phyloP scores from a whole-genome alignment of 1,284 basidiomycete species.

The Apiotrichum sp. region DNA sequence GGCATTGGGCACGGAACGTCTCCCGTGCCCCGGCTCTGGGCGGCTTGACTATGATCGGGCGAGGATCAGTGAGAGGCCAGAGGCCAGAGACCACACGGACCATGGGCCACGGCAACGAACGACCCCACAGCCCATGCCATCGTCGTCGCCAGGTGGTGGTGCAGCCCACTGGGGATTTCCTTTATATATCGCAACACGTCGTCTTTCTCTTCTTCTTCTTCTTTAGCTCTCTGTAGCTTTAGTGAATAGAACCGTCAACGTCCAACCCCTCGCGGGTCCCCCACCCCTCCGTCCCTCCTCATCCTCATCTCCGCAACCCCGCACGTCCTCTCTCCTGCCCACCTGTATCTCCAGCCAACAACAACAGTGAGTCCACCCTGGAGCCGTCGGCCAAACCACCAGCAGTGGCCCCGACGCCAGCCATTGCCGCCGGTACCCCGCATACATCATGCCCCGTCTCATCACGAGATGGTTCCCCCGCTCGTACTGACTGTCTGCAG shows the following conservation, averaged over 20 bases:
- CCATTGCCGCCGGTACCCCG: background rate
- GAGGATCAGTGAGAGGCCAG: too few species aligned
- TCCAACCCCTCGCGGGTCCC: background rate
- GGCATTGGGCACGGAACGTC: too few species aligned
- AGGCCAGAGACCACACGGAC: too few species aligned
- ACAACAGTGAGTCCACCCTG: background rate
- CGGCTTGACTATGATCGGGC: too few species aligned
- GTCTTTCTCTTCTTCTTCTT: slow-evolving; percentile 4
- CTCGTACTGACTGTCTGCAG: slow-evolving; percentile 1
- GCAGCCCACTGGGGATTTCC: too few species aligned
- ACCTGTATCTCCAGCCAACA: background rate
- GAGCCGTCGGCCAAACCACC: background rate
- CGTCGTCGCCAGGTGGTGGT: too few species aligned
- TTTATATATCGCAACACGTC: background rate
- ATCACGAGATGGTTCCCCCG: background rate
- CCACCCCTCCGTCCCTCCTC: too few species aligned
- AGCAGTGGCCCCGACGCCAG: background rate
- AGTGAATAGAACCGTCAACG: slow-evolving; percentile 7
- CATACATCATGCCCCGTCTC: background rate
- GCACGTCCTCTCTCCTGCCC: background rate
- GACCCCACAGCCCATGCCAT: too few species aligned
- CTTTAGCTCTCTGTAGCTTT: slow-evolving; percentile 19
- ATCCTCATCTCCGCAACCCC: background rate
- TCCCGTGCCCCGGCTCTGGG: too few species aligned
- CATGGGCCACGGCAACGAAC: too few species aligned